Base-by-base conservation (phyloP, 1,139 yeast species). In the Hansenula sp. region DNA sequence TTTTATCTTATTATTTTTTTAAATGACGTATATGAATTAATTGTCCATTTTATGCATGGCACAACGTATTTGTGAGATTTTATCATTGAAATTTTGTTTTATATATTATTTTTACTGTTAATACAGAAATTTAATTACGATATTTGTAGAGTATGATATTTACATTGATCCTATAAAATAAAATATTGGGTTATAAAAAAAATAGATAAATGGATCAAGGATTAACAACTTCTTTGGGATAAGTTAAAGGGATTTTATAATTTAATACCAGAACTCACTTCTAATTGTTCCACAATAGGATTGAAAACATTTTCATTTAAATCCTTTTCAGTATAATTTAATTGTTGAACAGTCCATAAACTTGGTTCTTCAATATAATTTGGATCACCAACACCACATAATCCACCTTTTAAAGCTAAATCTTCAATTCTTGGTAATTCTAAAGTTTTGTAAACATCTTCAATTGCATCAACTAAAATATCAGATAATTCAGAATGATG, bases 281-380 rank as follows among this genome's bases (percentile, higher is more conserved):
- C 87, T 49, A 80, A 62, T 44, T 80, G 78, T 33, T 69, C 66
- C 52, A 82, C 69, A 26, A 70, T 66, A 16, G 89, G 87, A 41
- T 80, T 75, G 45, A 69, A 48, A 24, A 82, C 88, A 51, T 82
- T 84, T 34, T 77, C 68, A 58, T 83, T 78, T 65, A 84, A 71
- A 56, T 79, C 83, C 9, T 65, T 59, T 54, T 82, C 80, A 24
- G 75, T 71, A 63, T 82, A 76, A 6, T 60, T 47, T 63, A 90
- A 73, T 63, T 87, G 95, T 45, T 75, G 77, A 44, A 82, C 84
- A 38, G 96, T 87, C 98, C 98, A 92, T 54, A 92, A 70, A 32
- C 73, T 73, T 32, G 61, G 52, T 41, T 75, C 74, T 22, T 72
- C 64, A 34, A 62, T 58, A 31, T 71, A 68, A 24, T 71, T 61